Conservation (phyloP, 139 green algal genomes). For the Chlorella sp. region DNA sequence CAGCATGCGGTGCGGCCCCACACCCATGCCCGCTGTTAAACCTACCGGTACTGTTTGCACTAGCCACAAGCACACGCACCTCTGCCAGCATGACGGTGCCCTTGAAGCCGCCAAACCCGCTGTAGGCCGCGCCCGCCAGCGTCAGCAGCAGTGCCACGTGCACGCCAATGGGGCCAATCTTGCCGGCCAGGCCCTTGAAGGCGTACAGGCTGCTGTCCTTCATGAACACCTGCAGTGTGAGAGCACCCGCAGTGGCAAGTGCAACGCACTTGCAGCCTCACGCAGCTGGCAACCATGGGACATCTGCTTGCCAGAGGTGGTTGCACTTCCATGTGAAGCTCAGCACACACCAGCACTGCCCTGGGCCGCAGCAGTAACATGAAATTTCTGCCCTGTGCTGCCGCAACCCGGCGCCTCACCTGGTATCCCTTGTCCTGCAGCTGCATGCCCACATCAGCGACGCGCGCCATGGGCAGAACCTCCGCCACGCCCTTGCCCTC, state of each 20-base stretch:
- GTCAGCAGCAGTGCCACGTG: conserved; percentile 85
- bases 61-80: no score
- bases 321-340: no score
- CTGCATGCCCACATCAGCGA: conserved; percentile 56
- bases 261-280: no score
- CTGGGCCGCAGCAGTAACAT: no score
- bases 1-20: no score
- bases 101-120: conserved; percentile 70
- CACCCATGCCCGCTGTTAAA: no score
- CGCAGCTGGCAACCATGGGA: no score
- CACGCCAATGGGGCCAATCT: conserved; percentile 92
- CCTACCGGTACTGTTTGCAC: no score
- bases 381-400: background rate
- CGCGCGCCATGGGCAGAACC: conserved; percentile 57
- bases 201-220: conserved; percentile 79
- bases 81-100: conserved; percentile 72
- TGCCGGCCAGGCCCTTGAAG: conserved; percentile 93
- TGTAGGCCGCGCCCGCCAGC: conserved; percentile 69
- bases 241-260: no score
- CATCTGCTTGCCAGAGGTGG: no score
- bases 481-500: conserved; percentile 32
- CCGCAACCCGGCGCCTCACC: conserved; percentile 12
- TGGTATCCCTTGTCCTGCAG: conserved; percentile 75
- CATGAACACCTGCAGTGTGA: conserved; percentile 74
- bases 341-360: no score